These are phyloP conservation scores for Suillus discolor DNA, from an alignment of 768 basidiomycete genomes.

Conservation along the genomic window DNA sequence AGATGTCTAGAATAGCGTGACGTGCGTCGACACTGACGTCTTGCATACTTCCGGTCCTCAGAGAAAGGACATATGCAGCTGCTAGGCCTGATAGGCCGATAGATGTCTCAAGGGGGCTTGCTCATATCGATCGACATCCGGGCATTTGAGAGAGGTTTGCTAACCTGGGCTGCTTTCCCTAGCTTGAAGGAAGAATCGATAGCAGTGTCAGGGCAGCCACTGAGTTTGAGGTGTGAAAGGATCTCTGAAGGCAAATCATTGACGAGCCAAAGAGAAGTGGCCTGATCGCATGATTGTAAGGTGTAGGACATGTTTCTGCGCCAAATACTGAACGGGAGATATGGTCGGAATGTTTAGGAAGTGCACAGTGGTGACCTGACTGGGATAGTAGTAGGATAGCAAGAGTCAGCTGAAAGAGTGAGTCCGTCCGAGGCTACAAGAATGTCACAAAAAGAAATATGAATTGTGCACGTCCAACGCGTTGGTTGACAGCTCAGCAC, in stretches of 20 bases:
- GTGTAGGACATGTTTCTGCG: neutral
- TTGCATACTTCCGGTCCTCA: constrained; percentile 49
- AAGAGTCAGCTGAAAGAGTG: neutral
- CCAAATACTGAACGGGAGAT: neutral
- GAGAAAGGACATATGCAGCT: constrained; percentile 49
- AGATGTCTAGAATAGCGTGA: constrained; percentile 58
- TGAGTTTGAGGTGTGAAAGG: constrained; percentile 39
- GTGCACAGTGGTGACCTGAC: neutral
- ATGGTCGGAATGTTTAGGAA: neutral
- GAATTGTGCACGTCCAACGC: neutral
- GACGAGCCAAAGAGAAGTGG: constrained; percentile 41
- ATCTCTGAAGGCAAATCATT: constrained; percentile 40
- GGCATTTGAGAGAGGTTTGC: neutral
- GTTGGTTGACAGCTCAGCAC: neutral
- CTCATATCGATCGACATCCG: neutral
- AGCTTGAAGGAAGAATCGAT: constrained; percentile 58
- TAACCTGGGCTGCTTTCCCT: constrained; percentile 55
- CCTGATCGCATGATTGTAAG: constrained; percentile 12
- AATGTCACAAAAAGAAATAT: neutral
- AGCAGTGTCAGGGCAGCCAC: constrained; percentile 41
- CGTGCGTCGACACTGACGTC: constrained; percentile 54
- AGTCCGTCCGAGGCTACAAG: neutral
- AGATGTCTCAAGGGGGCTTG: constrained; percentile 34
- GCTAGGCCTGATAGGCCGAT: constrained; percentile 56
- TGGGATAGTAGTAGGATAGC: too few relatives aligned